These are phyloP conservation scores for Candida quercuum DNA, from an alignment of 805 yeast species.

Conservation along the genomic window DNA sequence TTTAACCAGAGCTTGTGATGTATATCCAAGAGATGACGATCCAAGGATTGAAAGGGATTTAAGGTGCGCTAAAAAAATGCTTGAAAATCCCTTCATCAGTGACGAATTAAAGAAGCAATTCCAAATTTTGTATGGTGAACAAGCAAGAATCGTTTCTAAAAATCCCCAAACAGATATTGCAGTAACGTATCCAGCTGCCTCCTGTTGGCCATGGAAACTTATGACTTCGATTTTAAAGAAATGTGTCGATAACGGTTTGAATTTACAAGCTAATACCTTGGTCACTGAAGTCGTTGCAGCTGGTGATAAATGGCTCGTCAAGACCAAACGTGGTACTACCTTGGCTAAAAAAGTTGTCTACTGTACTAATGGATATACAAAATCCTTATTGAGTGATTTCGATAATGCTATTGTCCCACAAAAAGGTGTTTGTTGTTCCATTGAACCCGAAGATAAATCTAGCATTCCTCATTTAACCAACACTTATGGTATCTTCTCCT, in stretches of 20 bases:
- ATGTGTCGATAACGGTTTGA: constrained; percentile 29
- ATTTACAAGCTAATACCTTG: constrained; percentile 37
- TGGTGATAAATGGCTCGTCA: constrained; percentile 27
- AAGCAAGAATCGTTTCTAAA: constrained; percentile 47
- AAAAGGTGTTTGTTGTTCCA: constrained; percentile 28
- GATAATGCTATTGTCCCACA: constrained; percentile 29
- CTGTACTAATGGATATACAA: constrained; percentile 29
- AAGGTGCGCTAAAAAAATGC: constrained; percentile 13
- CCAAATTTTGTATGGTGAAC: constrained; percentile 28
- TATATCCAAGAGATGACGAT: constrained; percentile 23
- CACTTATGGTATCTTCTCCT: constrained; percentile 28
- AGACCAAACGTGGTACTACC: constrained; percentile 26
- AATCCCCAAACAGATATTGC: constrained; percentile 85
- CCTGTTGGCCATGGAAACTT: constrained; percentile 40
- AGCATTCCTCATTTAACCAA: constrained; percentile 30
- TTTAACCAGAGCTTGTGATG: constrained; percentile 30
- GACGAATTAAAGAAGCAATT: constrained; percentile 25
- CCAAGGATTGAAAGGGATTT: constrained; percentile 12
- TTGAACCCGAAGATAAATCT: constrained; percentile 19
- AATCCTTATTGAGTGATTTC: constrained; percentile 28
- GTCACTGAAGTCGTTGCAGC: constrained; percentile 25
- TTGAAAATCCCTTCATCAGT: constrained; percentile 26
- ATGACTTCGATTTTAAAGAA: constrained; percentile 28
- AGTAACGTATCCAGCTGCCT: constrained; percentile 40
- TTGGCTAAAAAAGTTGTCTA: constrained; percentile 29